phyloP scores from a whole-genome alignment of 1,284 basidiomycete genomes.

The Irpex lacteus region DNA sequence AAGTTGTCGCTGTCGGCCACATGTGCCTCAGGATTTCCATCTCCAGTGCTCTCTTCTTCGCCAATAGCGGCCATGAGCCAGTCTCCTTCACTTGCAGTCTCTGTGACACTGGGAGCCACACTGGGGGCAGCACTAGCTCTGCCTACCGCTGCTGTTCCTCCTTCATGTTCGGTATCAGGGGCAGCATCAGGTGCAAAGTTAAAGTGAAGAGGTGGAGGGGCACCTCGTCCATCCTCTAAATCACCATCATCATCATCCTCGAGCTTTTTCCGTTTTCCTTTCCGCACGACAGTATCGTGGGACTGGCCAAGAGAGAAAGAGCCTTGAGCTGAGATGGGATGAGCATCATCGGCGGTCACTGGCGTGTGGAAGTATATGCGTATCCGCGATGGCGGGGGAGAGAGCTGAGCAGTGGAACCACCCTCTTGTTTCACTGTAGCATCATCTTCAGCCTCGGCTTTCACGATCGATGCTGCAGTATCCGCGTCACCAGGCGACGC shows the following conservation, averaged over 20 bases:
- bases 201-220: conserved; percentile 56
- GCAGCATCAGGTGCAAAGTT: conserved; percentile 34
- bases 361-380: conserved; percentile 87
- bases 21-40: conserved; percentile 39
- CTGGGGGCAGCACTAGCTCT: conserved; percentile 66
- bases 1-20: conserved; percentile 16
- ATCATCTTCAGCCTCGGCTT: conserved; percentile 4
- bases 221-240: conserved; percentile 62
- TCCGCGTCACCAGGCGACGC: conserved; percentile 8
- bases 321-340: conserved; percentile 58
- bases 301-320: conserved; percentile 39
- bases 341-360: conserved; percentile 73
- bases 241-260: conserved; percentile 76
- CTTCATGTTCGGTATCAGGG: conserved; percentile 37
- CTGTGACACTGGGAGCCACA: conserved; percentile 64
- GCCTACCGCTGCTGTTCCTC: conserved; percentile 38
- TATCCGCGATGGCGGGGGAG: conserved; percentile 69
- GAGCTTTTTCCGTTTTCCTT: conserved; percentile 80
- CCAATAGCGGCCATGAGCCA: conserved; percentile 84
- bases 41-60: conserved; percentile 55
- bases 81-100: conserved; percentile 71
- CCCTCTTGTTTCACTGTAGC: conserved; percentile 29
- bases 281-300: conserved; percentile 57
- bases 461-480: conserved; percentile 10
- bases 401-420: conserved; percentile 21